Evolutionary conservation across 495 filamentous ascomycete genomes (phyloP), one percentile per base, ranked within the genome.

Genomic region (Clohesyomyces aquaticus): DNA sequence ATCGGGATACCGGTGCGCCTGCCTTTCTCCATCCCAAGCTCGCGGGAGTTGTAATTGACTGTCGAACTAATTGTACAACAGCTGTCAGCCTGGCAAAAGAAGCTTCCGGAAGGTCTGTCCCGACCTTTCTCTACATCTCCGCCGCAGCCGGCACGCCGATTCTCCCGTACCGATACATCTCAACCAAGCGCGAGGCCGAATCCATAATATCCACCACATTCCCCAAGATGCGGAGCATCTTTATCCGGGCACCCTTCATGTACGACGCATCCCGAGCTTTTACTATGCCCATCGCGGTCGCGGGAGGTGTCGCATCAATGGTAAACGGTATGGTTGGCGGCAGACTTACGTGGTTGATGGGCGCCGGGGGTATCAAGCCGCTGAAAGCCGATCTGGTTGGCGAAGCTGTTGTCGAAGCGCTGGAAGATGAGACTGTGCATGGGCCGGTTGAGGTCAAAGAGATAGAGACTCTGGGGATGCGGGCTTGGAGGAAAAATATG

Each of bases 181-280:
- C 81, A 25, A 96, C 93, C 18, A 98, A 98, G 75, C 78, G 94
- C 49, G 91, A 96, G 71, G 94, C 94, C 16, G 94, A 98, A 78
- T 81, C 80, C 32, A 82, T 85, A 9, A 93, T 98, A 66, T 77
- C 85, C 27, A 78, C 82, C 19, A 80, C 81, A 48, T 89, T 95
- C 59, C 86, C 90, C 0, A 74, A 78, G 26, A 85, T 97, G 82
- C 84, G 94, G 19, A 82, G 79, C 43, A 78, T 98, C 35, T 96
- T 96, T 72, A 78, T 96, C 53, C 83, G 93, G 14, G 84, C 95
- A n/a, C 85, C 85, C 4, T 91, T 98, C 73, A 79, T 98, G 76
- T 98, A 91, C 72, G 94, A 98, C 72, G 84, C 80, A 53, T 90
- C 85, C 55, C 83, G 94, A 56, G 78, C 85, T 19, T 83, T 96